phyloP scores from a whole-genome alignment of 1,284 basidiomycete species.

The Flammula alnicola region DNA sequence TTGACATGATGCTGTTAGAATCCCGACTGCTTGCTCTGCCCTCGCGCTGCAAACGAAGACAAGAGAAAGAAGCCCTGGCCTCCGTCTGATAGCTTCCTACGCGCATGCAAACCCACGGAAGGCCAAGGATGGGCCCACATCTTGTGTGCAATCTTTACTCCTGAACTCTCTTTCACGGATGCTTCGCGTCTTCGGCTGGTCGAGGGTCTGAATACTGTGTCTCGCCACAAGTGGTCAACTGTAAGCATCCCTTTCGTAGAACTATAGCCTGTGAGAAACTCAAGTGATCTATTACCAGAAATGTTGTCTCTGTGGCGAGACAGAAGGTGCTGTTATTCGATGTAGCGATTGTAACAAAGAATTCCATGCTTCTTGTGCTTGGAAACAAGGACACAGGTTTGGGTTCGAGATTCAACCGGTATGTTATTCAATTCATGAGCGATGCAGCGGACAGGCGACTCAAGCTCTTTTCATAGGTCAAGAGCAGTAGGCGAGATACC shows the following conservation, averaged over 20 bases:
- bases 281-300: slow-evolving; percentile 41
- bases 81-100: slow-evolving; percentile 71
- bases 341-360: slow-evolving; percentile 84
- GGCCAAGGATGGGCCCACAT: slow-evolving; percentile 93
- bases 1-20: slow-evolving; percentile 47
- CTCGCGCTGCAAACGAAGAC: slow-evolving; percentile 55
- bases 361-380: slow-evolving; percentile 92
- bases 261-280: not conserved
- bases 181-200: slow-evolving; percentile 72
- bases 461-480: slow-evolving; percentile 53
- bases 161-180: slow-evolving; percentile 84
- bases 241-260: slow-evolving; percentile 43
- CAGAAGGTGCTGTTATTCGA: slow-evolving; percentile 80
- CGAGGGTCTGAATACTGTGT: slow-evolving; percentile 85
- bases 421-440: slow-evolving; percentile 33
- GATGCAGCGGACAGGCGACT: not conserved
- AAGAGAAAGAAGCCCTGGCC: slow-evolving; percentile 47
- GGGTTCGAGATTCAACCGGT: slow-evolving; percentile 91
- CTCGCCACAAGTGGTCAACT: slow-evolving; percentile 64
- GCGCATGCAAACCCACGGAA: slow-evolving; percentile 92
- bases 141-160: slow-evolving; percentile 87
- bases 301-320: slow-evolving; percentile 66
- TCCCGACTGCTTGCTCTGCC: slow-evolving; percentile 76
- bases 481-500: slow-evolving; percentile 70
- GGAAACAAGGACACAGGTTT: slow-evolving; percentile 80